Evolutionary conservation across 495 filamentous ascomycete species (phyloP).

Genomic region (Penicillium coprophilum): DNA sequence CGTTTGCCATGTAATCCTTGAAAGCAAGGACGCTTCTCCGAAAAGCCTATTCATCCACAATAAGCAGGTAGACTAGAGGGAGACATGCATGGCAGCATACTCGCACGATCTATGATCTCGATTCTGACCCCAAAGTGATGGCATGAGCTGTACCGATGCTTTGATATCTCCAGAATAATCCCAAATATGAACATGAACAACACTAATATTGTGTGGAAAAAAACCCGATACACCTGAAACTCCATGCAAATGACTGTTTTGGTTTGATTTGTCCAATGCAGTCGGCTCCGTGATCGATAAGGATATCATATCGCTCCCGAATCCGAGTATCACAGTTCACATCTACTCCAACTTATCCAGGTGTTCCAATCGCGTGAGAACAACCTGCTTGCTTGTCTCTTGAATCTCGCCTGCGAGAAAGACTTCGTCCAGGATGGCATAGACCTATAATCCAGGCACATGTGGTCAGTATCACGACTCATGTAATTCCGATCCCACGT

Average conservation of each 20-base stretch:
- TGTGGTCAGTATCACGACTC: slow-evolving; percentile 12
- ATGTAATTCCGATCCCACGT: background rate
- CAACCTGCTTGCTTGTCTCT: slow-evolving; percentile 97
- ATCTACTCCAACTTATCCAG: slow-evolving; percentile 87
- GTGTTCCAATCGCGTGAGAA: slow-evolving; percentile 90
- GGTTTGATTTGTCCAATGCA: slow-evolving; percentile 2
- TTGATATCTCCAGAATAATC: slow-evolving; percentile 8
- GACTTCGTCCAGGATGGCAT: slow-evolving; percentile 97
- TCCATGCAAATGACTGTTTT: slow-evolving; percentile 25
- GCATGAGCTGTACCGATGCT: slow-evolving; percentile 12
- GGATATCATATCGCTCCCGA: slow-evolving; percentile 5
- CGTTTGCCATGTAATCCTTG: too few species aligned
- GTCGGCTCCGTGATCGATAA: slow-evolving; percentile 14
- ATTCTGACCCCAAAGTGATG: slow-evolving; percentile 26
- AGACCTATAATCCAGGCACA: slow-evolving; percentile 60
- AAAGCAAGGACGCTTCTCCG: too few species aligned
- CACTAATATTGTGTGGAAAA: slow-evolving; percentile 10
- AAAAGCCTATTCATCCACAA: too few species aligned
- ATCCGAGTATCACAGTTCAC: slow-evolving; percentile 1
- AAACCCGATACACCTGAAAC: slow-evolving; percentile 22
- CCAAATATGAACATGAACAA: slow-evolving; percentile 10
- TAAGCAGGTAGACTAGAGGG: too few species aligned
- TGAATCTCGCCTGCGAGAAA: slow-evolving; percentile 97
- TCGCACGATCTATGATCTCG: slow-evolving; percentile 18
- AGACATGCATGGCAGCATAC: too few species aligned